These are phyloP conservation scores for Ogataea nakhonphanomensis DNA, from an alignment of 805 yeast genomes.

Conservation along the genomic window DNA sequence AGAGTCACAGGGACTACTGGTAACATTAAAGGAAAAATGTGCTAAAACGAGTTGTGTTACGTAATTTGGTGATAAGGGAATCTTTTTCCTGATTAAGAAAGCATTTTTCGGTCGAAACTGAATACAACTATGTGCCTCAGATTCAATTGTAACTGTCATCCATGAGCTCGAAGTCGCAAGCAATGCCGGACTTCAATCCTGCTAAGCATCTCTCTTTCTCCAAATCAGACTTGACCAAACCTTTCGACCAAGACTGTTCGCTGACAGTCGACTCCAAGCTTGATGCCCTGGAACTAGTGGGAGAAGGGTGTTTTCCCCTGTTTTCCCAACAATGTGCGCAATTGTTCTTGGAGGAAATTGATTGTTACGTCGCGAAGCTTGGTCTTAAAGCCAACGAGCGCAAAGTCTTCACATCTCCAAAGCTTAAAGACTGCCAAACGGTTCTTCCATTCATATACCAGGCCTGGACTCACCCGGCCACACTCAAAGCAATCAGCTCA, in stretches of 20 bases:
- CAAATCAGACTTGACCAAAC: conserved; percentile 14
- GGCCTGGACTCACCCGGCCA: conserved; percentile 53
- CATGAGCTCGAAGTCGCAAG: conserved; percentile 2
- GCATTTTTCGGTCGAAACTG: conserved; percentile 6
- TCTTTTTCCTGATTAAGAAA: conserved; percentile 6
- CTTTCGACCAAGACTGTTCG: conserved; percentile 7
- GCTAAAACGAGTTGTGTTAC: not conserved
- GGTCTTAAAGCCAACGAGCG: not conserved
- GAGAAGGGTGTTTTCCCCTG: conserved; percentile 38
- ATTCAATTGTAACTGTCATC: not conserved
- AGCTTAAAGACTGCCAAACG: conserved; percentile 22
- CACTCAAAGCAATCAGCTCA: conserved; percentile 42
- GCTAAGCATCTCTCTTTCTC: conserved; percentile 21
- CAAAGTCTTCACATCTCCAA: conserved; percentile 28
- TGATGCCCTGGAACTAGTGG: conserved; percentile 24
- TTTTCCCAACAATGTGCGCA: conserved; percentile 43
- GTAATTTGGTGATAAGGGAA: conserved; percentile 7
- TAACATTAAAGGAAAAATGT: not conserved
- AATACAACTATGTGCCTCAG: not conserved
- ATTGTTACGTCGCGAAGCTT: conserved; percentile 10
- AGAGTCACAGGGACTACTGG: conserved; percentile 21
- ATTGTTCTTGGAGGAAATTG: conserved; percentile 39
- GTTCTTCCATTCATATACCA: conserved; percentile 46
- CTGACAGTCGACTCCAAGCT: conserved; percentile 11
- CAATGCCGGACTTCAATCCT: conserved; percentile 25